Percentiles rank a stretch among this genome's conserved stretches.
These are phyloP conservation scores for Fusarium devonianum DNA, from an alignment of 2,329 filamentous ascomycete species.

Conservation along the genomic window DNA sequence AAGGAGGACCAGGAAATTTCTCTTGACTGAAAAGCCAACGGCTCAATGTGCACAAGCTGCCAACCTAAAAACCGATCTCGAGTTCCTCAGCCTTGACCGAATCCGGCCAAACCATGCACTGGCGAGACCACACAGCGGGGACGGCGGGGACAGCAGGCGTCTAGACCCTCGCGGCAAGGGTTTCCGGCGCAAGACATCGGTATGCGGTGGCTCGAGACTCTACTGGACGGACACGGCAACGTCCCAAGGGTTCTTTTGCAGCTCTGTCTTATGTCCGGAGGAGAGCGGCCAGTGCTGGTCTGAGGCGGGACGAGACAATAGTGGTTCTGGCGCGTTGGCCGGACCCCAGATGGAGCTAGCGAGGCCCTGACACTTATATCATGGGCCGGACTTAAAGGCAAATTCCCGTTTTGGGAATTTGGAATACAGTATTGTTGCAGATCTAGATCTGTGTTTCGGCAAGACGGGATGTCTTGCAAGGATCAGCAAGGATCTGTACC, in stretches of 20 bases:
- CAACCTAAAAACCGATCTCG: conserved; percentile 7
- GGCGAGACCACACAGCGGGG: too few species aligned
- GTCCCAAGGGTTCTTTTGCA: neutral
- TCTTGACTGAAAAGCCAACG: conserved; percentile 10
- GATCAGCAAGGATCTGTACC: conserved; percentile 1
- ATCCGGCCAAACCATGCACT: conserved; percentile 24
- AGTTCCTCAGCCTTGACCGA: conserved; percentile 23
- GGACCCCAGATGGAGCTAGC: conserved; percentile 5
- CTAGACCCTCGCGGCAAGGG: conserved; percentile 9
- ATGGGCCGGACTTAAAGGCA: conserved; percentile 4
- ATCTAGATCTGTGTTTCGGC: conserved; percentile 20
- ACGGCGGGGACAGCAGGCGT: conserved; percentile 16
- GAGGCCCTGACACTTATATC: conserved; percentile 1
- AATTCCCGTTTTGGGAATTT: conserved; percentile 14
- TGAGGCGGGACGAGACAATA: neutral
- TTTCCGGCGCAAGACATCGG: neutral
- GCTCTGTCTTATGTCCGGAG: neutral
- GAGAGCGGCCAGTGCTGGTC: conserved; percentile 20
- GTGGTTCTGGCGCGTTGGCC: conserved; percentile 2
- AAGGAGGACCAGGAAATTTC: neutral
- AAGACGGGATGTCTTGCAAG: conserved; percentile 6
- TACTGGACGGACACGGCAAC: neutral
- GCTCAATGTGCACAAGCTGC: conserved; percentile 4
- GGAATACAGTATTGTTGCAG: conserved; percentile 14
- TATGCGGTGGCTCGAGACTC: neutral